Evolutionary conservation across 2,329 filamentous ascomycete species (phyloP).

Genomic region (Fusarium nelsonii): DNA sequence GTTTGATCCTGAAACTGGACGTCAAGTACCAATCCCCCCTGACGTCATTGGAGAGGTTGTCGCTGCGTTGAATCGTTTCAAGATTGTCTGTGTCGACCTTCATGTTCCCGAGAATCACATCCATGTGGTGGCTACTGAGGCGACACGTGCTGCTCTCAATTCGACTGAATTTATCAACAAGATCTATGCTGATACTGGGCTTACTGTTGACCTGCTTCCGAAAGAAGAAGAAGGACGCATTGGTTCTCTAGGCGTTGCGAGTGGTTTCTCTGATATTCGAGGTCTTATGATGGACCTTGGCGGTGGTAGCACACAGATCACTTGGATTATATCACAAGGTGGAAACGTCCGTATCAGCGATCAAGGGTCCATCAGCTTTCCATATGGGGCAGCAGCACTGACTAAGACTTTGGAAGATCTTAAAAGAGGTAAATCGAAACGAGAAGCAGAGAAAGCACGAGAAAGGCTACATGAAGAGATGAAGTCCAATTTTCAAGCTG

Average conservation of each 20-base stretch:
- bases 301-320: slow-evolving; percentile 34
- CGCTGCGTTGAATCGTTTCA: slow-evolving; percentile 30
- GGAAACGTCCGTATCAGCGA: slow-evolving; percentile 31
- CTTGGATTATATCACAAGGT: slow-evolving; percentile 30
- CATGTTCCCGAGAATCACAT: slow-evolving; percentile 13
- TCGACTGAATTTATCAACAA: slow-evolving; percentile 21
- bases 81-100: slow-evolving; percentile 25
- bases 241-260: slow-evolving; percentile 25
- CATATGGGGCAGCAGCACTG: slow-evolving; percentile 29
- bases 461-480: slow-evolving; percentile 20
- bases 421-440: slow-evolving; percentile 23
- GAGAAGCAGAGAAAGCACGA: slow-evolving; percentile 24
- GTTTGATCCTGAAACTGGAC: slow-evolving; percentile 27
- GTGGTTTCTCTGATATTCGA: slow-evolving; percentile 25
- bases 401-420: slow-evolving; percentile 18
- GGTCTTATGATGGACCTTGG: slow-evolving; percentile 34
- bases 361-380: slow-evolving; percentile 27
- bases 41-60: slow-evolving; percentile 21
- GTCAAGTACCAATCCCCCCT: slow-evolving; percentile 17
- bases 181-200: slow-evolving; percentile 6
- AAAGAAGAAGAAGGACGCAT: slow-evolving; percentile 34
- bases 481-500: slow-evolving; percentile 11
- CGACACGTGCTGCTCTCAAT: slow-evolving; percentile 31
- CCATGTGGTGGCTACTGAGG: slow-evolving; percentile 29
- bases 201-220: slow-evolving; percentile 16